These are phyloP conservation scores for Endothia cerciana DNA, from an alignment of 2,329 filamentous ascomycete species.

Conservation along the genomic window DNA sequence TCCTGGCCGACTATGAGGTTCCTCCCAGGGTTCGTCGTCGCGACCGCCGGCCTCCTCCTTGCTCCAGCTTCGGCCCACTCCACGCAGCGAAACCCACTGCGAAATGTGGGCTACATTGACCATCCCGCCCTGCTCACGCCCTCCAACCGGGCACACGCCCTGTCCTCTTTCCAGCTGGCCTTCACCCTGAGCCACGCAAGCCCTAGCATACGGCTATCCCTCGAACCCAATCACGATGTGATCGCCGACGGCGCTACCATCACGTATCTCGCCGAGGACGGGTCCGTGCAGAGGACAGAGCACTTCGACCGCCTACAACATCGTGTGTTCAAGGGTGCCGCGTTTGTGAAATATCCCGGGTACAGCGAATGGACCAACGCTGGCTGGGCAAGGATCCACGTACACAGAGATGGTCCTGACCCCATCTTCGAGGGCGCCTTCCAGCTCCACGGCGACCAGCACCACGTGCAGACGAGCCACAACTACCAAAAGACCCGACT, in stretches of 20 bases:
- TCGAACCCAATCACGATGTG: conserved; percentile 92
- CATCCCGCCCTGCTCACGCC: conserved; percentile 68
- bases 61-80: conserved; percentile 63
- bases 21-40: conserved; percentile 21
- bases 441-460: conserved; percentile 76
- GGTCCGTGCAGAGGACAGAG: conserved; percentile 68
- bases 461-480: conserved; percentile 79
- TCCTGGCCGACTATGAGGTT: conserved; percentile 24
- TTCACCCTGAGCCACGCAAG: conserved; percentile 72
- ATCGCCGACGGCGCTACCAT: conserved; percentile 76
- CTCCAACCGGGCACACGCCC: conserved; percentile 76
- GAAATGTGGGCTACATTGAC: conserved; percentile 72
- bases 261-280: conserved; percentile 72
- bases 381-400: conserved; percentile 83
- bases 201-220: conserved; percentile 74
- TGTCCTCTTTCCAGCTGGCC: conserved; percentile 82
- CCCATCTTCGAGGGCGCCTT: conserved; percentile 93
- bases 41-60: conserved; percentile 31
- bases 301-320: conserved; percentile 73
- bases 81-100: conserved; percentile 74
- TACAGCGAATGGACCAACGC: conserved; percentile 73
- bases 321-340: conserved; percentile 80
- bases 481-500: conserved; percentile 77
- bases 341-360: conserved; percentile 68
- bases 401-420: conserved; percentile 73